A percentile compares a stretch with the other conserved stretches of the same genome.
phyloP scores from a whole-genome alignment of 352 stramenopile genomes.

The Phytopythium chamaehyphon region DNA sequence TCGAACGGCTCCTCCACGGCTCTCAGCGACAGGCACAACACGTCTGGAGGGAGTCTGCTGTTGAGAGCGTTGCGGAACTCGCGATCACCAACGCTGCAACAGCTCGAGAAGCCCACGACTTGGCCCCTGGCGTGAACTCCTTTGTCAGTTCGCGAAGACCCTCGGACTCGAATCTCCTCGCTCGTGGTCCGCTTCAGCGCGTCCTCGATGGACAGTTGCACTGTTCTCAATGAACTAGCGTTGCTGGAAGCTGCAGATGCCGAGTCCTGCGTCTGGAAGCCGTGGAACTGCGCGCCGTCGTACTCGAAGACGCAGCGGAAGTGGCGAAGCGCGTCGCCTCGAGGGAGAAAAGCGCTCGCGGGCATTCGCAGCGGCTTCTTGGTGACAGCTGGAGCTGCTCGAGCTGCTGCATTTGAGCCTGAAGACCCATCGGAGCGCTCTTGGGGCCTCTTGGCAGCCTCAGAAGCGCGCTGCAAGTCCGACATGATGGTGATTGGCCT shows the following conservation, averaged over 20 bases:
- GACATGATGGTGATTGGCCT: too few species aligned
- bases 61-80: slow-evolving; percentile 67
- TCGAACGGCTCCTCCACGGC: slow-evolving; percentile 38
- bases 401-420: too few species aligned
- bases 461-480: too few species aligned
- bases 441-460: too few species aligned
- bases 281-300: slow-evolving; percentile 71
- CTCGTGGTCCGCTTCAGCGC: slow-evolving; percentile 63
- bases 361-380: slow-evolving; percentile 32
- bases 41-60: slow-evolving; percentile 58
- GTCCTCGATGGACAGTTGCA: slow-evolving; percentile 74
- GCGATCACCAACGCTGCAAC: slow-evolving; percentile 35
- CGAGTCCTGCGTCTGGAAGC: slow-evolving; percentile 77
- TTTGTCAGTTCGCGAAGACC: slow-evolving; percentile 89
- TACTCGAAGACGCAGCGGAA: slow-evolving; percentile 61
- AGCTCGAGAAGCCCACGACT: slow-evolving; percentile 87
- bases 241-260: neutral
- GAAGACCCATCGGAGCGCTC: too few species aligned
- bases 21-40: slow-evolving; percentile 37
- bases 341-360: slow-evolving; percentile 37
- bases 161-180: slow-evolving; percentile 73
- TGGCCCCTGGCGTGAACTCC: slow-evolving; percentile 91
- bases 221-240: slow-evolving; percentile 37
- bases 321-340: slow-evolving; percentile 15
- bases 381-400: too few species aligned